A percentile compares a stretch with the other conserved stretches of the same genome.
phyloP scores from a whole-genome alignment of 371 early-diverging fungal species.

The Enterocytospora artemiae region DNA sequence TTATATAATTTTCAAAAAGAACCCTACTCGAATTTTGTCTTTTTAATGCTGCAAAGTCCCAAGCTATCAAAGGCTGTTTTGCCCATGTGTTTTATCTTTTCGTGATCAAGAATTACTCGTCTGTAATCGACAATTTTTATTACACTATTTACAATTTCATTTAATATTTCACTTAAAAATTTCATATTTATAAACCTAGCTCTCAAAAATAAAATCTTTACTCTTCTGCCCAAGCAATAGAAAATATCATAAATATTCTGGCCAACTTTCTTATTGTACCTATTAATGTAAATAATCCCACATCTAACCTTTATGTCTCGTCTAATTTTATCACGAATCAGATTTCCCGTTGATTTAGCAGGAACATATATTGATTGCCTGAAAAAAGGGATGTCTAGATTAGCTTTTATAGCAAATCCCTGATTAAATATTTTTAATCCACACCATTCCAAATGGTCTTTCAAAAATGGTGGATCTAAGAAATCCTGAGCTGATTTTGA shows the following conservation, averaged over 20 bases:
- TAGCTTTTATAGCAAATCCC: constrained; percentile 15
- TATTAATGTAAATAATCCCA: constrained; percentile 21
- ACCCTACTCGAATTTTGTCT: neutral
- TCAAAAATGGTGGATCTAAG: too few relatives aligned
- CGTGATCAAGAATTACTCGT: constrained; percentile 9
- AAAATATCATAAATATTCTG: constrained; percentile 47
- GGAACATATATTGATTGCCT: constrained; percentile 12
- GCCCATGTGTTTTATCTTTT: constrained; percentile 25
- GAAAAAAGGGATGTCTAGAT: constrained; percentile 9
- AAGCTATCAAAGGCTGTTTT: constrained; percentile 20
- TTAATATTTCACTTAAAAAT: constrained; percentile 23
- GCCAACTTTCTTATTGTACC: constrained; percentile 29
- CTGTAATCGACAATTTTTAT: neutral
- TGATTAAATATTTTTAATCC: constrained; percentile 32
- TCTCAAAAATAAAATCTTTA: constrained; percentile 29
- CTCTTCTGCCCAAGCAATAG: constrained; percentile 12
- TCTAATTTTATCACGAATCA: constrained; percentile 20
- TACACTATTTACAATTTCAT: neutral
- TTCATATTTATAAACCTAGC: constrained; percentile 37
- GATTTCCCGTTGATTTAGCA: constrained; percentile 11
- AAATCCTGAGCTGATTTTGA: too few relatives aligned
- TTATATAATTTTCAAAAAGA: too few relatives aligned
- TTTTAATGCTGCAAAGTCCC: neutral
- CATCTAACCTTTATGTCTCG: constrained; percentile 11
- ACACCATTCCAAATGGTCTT: constrained; percentile 30